A percentile compares a stretch with the other conserved stretches of the same genome.
Evolutionary conservation across 768 basidiomycete genomes (phyloP).

Genomic region (Boletus sp.): DNA sequence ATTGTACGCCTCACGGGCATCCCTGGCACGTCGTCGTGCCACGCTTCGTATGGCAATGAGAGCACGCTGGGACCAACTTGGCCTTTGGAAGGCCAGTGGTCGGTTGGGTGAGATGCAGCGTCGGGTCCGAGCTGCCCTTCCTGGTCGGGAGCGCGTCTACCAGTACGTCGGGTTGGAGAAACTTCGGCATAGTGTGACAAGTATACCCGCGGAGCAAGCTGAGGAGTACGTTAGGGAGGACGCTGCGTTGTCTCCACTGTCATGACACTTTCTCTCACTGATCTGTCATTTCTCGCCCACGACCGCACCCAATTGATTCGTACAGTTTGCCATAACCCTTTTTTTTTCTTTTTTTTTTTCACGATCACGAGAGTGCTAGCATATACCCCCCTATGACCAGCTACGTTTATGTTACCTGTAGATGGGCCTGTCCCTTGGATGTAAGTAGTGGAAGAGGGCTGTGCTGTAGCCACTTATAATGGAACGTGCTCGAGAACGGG

Average conservation of each 20-base stretch:
- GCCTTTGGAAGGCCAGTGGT: constrained; percentile 25
- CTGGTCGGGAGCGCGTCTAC: constrained; percentile 28
- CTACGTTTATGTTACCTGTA: constrained; percentile 20
- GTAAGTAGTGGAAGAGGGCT: constrained; percentile 10
- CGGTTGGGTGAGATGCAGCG: constrained; percentile 29
- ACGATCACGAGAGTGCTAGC: constrained; percentile 5
- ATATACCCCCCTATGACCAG: constrained; percentile 17
- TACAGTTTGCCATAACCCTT: not conserved
- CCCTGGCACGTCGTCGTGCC: constrained; percentile 28
- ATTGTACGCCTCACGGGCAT: constrained; percentile 17
- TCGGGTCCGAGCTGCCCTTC: constrained; percentile 28
- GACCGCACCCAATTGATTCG: constrained; percentile 9
- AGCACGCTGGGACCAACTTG: constrained; percentile 30
- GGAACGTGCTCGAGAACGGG: constrained; percentile 5
- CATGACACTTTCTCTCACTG: constrained; percentile 10
- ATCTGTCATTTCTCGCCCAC: constrained; percentile 13
- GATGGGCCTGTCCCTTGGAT: constrained; percentile 8
- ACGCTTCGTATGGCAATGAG: constrained; percentile 29
- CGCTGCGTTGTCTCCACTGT: not conserved
- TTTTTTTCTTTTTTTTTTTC: not conserved
- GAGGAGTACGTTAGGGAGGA: not conserved
- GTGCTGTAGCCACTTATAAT: constrained; percentile 14
- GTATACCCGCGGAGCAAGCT: not conserved
- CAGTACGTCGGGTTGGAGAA: constrained; percentile 31
- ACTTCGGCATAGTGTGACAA: not conserved